Evolutionary conservation across 2,329 filamentous ascomycete species (phyloP), one percentile per base, ranked within the genome.

Genomic region (Penicillium psychrosexuale): DNA sequence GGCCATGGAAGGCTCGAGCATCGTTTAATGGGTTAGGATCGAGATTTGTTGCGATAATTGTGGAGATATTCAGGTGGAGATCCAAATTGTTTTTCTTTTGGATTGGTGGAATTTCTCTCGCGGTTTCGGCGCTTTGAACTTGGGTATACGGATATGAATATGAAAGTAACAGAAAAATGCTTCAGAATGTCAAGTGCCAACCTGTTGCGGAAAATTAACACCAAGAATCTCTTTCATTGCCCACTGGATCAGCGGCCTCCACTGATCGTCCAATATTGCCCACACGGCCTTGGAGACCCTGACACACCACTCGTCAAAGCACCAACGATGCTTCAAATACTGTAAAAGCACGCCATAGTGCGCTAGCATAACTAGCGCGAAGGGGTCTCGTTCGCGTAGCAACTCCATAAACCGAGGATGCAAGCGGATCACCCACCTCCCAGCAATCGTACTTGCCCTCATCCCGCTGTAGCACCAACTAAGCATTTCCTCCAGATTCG

Each of bases 201-300:
- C 30, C 42, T 56, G 52, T 38, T 65, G 55, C 15, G 63, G 19
- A 34, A 59, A 68, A 30, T 62, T 58, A 8, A 61, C 53, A 6
- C 67, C 69, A 34, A 71, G 66, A 19, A 69, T 66, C 22, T 64
- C 63, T 36, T 54, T 55, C 69, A 73, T 71, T 8, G 68, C 66
- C 64, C 64, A 67, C 22, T 66, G 59, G 15, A 69, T 47, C 40
- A 69, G 50, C 3, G 67, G 64, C 51, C 64, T 69, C 68, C 69
- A 72, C 43, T 63, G 53, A 33, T 65, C 64, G 49, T 71, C 67
- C 42, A 73, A 42, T 15, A 66, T 55, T 33, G 60, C 54, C 68
- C 70, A 72, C 22, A 88, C 78, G 19, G 86, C 86, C 67, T 84
- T 82, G 8, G 89, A 82, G 63, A 89, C 85, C 52, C 84, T 80